A percentile compares a stretch with the other conserved stretches of the same genome.
These are phyloP conservation scores for Hypoxylon fragiforme DNA, from an alignment of 495 filamentous ascomycete genomes.

Conservation along the genomic window DNA sequence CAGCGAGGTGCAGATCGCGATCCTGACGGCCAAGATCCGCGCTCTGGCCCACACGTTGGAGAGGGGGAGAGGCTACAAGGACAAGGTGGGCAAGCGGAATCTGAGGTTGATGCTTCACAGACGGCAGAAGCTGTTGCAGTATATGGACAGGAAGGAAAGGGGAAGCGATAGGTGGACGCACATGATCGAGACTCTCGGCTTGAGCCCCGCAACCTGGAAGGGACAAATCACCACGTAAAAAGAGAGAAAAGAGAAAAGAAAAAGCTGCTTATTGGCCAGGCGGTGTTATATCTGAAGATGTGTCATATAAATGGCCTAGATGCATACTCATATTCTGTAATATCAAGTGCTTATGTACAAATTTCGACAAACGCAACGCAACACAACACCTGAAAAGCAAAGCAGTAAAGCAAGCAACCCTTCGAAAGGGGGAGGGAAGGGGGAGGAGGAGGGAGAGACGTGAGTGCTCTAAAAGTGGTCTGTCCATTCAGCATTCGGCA, in stretches of 20 bases:
- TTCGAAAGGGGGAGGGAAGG: no score
- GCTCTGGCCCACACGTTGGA: slow-evolving; percentile 68
- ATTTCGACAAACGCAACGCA: slow-evolving; percentile 19
- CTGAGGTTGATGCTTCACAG: slow-evolving; percentile 82
- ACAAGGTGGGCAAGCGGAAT: slow-evolving; percentile 95
- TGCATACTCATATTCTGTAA: slow-evolving; percentile 33
- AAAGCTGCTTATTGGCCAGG: background rate
- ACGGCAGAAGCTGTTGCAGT: slow-evolving; percentile 82
- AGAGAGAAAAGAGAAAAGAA: no score
- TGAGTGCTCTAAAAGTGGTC: slow-evolving; percentile 20
- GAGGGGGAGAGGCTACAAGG: slow-evolving; percentile 58
- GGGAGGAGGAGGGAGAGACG: no score
- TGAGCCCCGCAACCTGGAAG: slow-evolving; percentile 85
- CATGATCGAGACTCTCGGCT: slow-evolving; percentile 75
- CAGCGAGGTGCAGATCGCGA: slow-evolving; percentile 95
- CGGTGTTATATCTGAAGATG: slow-evolving; percentile 18
- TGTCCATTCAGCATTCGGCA: no score
- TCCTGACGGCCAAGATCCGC: slow-evolving; percentile 91
- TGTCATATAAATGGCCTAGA: slow-evolving; percentile 31
- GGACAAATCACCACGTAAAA: slow-evolving; percentile 82
- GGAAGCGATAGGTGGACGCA: slow-evolving; percentile 87
- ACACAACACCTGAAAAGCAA: background rate
- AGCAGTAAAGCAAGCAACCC: slow-evolving; percentile 8
- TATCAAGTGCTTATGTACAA: slow-evolving; percentile 31
- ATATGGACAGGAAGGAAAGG: slow-evolving; percentile 85